phyloP scores from a whole-genome alignment of 2,329 filamentous ascomycete species.

The Aspergillus proliferans region DNA sequence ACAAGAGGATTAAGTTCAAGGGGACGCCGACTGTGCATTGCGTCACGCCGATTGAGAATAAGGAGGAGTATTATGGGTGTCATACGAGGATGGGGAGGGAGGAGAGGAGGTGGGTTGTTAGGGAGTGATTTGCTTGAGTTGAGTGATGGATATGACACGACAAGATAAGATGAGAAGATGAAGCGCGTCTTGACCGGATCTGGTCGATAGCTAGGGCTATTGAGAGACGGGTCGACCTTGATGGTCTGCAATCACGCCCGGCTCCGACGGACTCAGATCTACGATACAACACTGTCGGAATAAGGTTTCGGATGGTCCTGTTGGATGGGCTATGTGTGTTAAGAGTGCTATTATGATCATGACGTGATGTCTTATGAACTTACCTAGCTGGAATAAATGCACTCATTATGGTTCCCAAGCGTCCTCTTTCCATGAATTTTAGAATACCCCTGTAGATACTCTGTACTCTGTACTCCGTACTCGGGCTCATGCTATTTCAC shows the following conservation, averaged over 20 bases:
- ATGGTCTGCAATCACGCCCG: background rate
- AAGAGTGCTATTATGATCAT: background rate
- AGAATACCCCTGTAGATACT: background rate
- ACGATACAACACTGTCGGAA: too few relatives aligned
- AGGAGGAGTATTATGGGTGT: constrained; percentile 44
- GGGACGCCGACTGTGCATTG: constrained; percentile 41
- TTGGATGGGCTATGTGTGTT: background rate
- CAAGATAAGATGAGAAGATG: background rate
- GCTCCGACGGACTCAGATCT: constrained; percentile 1
- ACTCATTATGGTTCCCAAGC: background rate
- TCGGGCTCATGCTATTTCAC: too few relatives aligned
- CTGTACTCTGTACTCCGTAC: too few relatives aligned
- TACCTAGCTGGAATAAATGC: constrained; percentile 2
- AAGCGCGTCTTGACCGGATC: background rate
- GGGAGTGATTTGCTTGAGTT: constrained; percentile 22
- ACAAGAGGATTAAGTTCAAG: constrained; percentile 40
- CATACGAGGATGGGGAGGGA: constrained; percentile 42
- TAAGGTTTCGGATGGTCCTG: too few relatives aligned
- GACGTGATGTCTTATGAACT: background rate
- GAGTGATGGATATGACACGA: background rate
- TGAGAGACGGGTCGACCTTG: background rate
- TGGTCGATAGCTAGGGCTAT: background rate
- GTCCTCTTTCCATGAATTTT: too few relatives aligned
- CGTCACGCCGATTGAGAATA: constrained; percentile 44
- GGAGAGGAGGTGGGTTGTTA: constrained; percentile 40